Evolutionary conservation across 495 filamentous ascomycete genomes (phyloP), one percentile per base, ranked within the genome.

Genomic region (Cudoniella acicularis): DNA sequence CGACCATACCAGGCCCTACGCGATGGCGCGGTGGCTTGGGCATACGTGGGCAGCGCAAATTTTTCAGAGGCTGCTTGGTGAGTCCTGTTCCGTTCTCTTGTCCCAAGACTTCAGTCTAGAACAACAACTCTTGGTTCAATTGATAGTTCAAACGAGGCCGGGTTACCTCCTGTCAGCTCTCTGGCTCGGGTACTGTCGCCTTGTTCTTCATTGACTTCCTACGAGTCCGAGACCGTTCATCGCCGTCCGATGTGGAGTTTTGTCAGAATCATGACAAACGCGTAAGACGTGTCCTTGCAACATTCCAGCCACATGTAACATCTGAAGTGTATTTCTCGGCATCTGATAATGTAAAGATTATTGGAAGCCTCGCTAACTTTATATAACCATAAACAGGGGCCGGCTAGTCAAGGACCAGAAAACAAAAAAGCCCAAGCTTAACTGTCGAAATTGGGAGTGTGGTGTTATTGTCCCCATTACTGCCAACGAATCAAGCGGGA

Each of bases 361-460:
- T 50, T 10, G 20, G n/a, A n/a, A n/a, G n/a, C n/a, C n/a, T n/a
- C n/a, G n/a, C n/a, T n/a, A n/a, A n/a, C n/a, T 21, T n/a, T 4
- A 50, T 50, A n/a, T 6, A 3, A 23, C 20, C 22, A 16, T 23
- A 9, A 26, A 16, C 2, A 86, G 83, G 89, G 91, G 91, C 0
- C 86, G 84, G 24, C 72, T 95, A 1, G 78, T 83, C 41, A 83
- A 85, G 53, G 89, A 93, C 51, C 81, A 78, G 30, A 67, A 60
- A 0, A 87, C 79, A 0, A 85, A 86, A 49, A 60, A 73, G 20
- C 80, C 83, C 0, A 96, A 92, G 63, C 71, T 98, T 18, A 94
- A 85, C 56, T 91, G 88, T 67, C 84, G 89, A 11, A 98, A 98
- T 70, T 98, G 94, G 94, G 94, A 98, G 71, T 97, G 91, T 62